Base-by-base conservation (phyloP, 345 rosid species). In the Cochlearia excelsa region DNA sequence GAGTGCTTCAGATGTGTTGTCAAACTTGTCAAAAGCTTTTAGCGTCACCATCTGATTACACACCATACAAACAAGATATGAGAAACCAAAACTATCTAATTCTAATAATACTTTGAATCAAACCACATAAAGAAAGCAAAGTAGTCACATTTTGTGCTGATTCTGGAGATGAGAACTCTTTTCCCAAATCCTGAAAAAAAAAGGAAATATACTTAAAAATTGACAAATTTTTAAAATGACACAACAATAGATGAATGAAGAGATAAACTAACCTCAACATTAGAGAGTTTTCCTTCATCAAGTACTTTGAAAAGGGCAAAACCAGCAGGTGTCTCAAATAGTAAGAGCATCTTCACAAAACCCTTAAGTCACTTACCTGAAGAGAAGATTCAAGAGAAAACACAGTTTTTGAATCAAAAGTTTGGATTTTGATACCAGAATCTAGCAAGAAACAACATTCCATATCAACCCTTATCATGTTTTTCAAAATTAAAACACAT, bases 21-120 rank as follows among this genome's bases (percentile, higher is more conserved):
- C 95, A 68, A 89, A 89, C 85, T 89, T 93, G 2, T 80, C 76
- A 75, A 93, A 93, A 51, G 89, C 91, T 75, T 81, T 81, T 35
- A 93, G 77, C 81, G 87, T 83, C 2, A 88, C 97, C 30, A 88
- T 74, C 95, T 91, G 69, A 5, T 34, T 37, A 39, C 5, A 39
- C 43, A 7, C 6, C 1, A 0, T 43, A 23, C 11, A 30, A 30
- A 30, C 9, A 31, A 1, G 4, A 0, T 16, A 52, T 54, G n/a
- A 52, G 38, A 47, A 29, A 44, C 40, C 3, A 9, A 1, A 2
- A 6, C 30, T 28, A 53, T n/a, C 38, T 9, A 0, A 42, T 33
- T 33, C 5, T 33, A 34, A 7, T 9, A 9, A 9, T 9, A 5
- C 7, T 2, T 33, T 33, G 35, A 1, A 33, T 3, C 1, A 3